Base-by-base conservation (phyloP, 495 filamentous ascomycete species). In the Aspergillus panamensis region DNA sequence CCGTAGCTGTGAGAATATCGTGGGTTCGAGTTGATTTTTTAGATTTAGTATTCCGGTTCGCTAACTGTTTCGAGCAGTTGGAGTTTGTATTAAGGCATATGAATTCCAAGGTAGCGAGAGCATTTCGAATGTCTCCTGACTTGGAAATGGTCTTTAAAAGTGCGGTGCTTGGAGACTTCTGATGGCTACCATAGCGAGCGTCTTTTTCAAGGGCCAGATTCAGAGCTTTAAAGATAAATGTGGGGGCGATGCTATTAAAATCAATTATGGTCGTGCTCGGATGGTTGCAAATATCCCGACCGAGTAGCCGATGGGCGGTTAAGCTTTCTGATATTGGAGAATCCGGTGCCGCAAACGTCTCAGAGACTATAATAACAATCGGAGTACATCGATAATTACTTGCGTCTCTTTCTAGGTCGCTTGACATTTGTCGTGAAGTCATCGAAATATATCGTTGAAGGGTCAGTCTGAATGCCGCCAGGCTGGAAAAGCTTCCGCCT, bases 211-310 rank as follows among this genome's bases (percentile, higher is more conserved):
- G 77, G 14, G 96, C 77, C 16, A 88, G 67, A 40, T 89, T 84
- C 13, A 99, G 74, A 3, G 92, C 93, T 73, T 91, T 94, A 6
- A 83, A 77, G 70, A 97, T 82, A 39, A 91, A 85, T 0, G 94
- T 95, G 0, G 91, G 85, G 8, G 95, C 95, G 61, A 97, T 86
- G 20, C 86, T 82, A 69, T 97, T 97, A 71, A 96, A 97, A 62
- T 93, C 91, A 50, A 99, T 89, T 4, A 88, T 78, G 10, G 81
- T 83, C 5, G 87, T 84, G 25, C 82, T 82, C 2, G 88, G 84
- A 67, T 97, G 89, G 45, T 85, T 83, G 10, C 89, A 80, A 32
- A 99, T 86, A 56, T 91, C 86, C 1, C 90, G 85, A 0, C 95
- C 92, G 9, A 99, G 83, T 37, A 99, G 71, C 16, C 91, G 84